Base-by-base conservation (phyloP, 2,329 filamentous ascomycete species). In the Cladorrhinum sp. region DNA sequence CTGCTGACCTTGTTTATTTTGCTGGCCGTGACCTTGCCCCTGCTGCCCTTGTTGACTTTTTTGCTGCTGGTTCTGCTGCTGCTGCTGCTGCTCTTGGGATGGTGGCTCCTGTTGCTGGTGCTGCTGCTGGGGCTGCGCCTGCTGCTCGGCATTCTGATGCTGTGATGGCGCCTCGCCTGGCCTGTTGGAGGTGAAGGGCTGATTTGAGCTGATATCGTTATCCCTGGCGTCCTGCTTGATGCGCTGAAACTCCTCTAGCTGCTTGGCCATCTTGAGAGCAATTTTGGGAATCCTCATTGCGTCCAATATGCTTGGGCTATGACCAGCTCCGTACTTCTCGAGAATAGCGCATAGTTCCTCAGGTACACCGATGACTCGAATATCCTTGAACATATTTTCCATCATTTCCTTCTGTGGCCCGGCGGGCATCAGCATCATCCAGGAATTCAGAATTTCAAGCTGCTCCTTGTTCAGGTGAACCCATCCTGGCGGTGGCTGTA, bases 291-390 rank as follows among this genome's bases (percentile, higher is more conserved):
- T 73, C 71, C 86, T 86, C 46, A 88, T 83, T 18, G 85, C 84
- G 10, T 80, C 73, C 72, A 76, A 69, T 78, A 78, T 71, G 67
- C 67, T 50, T 23, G 57, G 68, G 28, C 71, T 63, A 0, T 67
- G 76, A 65, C 80, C 80, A 55, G 85, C 79, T 73, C 88, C 82
- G 57, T 89, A 81, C 65, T 83, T 82, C 39, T 74, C 70, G 48
- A 85, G 73, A 62, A 86, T 69, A 42, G 88, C 82, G 58, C 83
- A 82, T 18, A 92, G 75, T 70, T 92, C 90, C 21, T 76, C 69
- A 1, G 91, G 90, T 16, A 92, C 84, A 9, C 92, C 92, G 48
- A 86, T 80, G 62, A 81, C 80, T 75, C 87, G 85, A 63, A 94
- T 81, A 26, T 82, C 77, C 63, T 82, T 76, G n/a, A 90, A 75